Base-by-base conservation (phyloP, 2,329 filamentous ascomycete species). In the Sphaerulina musiva region DNA sequence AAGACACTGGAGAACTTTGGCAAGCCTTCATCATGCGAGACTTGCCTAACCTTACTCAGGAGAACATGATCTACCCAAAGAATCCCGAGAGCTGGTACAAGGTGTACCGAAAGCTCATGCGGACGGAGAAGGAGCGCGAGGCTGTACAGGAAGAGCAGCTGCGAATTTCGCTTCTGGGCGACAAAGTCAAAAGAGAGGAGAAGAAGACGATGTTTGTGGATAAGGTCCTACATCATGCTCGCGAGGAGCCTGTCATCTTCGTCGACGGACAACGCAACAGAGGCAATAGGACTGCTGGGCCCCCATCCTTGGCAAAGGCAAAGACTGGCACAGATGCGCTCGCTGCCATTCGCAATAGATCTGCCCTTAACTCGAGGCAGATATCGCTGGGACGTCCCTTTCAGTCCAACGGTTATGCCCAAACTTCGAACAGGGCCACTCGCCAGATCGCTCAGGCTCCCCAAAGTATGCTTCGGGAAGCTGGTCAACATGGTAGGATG, bases 1-100 rank as follows among this genome's bases (percentile, higher is more conserved):
- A 82, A 38, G 77, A 86, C 53, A 84, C 84, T 39, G 78, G 75
- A 17, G 86, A 90, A 62, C 75, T 92, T 57, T 96, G 92, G 92
- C 72, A 82, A 41, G 79, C 81, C 29, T 80, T 96, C 65, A 93
- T 97, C 69, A 80, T 81, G 48, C 81, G 83, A 46, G 84, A 95
- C 64, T 87, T 95, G 58, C 83, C 83, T 1, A 74, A 81, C 53
- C 85, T 83, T 69, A 12, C 48, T n/a, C 34, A n/a, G 26, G 45
- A 53, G 20, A 46, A 76, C 40, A 82, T 86, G 66, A 80, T 81
- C 61, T 75, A 81, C 23, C 87, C 87, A 0, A 77, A 78, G 52
- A 79, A 88, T 58, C 81, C 85, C 0, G 75, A 76, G 36, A 83
- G 82, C 56, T 96, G 90, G 90, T 82, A 85, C 67, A 82, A 85